Conservation (phyloP, 495 filamentous ascomycete genomes). For the Tuber microsphaerosporum region DNA sequence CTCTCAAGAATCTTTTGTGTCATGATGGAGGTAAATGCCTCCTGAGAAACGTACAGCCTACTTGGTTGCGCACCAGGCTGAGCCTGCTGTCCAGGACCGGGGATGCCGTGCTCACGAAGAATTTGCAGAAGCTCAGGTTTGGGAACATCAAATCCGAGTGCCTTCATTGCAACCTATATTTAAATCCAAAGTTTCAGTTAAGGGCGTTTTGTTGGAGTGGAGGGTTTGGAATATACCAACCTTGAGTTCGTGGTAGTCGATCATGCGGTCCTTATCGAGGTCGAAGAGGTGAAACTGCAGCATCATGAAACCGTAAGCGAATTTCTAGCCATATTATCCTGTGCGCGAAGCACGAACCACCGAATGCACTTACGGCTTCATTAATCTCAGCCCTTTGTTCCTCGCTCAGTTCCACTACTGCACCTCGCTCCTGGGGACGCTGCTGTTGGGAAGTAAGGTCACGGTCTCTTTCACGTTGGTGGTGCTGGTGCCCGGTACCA, state of each 20-base stretch:
- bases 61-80: conserved; percentile 29
- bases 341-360: not conserved
- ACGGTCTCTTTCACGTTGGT: conserved; percentile 41
- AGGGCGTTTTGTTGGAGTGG: not conserved
- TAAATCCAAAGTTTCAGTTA: conserved; percentile 4
- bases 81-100: conserved; percentile 35
- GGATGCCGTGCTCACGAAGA: conserved; percentile 58
- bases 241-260: conserved; percentile 97
- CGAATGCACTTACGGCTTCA: conserved; percentile 62
- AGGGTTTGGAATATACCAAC: conserved; percentile 46
- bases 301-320: conserved; percentile 2
- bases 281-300: conserved; percentile 88
- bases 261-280: conserved; percentile 85
- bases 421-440: conserved; percentile 37
- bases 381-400: conserved; percentile 85
- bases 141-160: conserved; percentile 82
- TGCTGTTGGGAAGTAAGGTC: conserved; percentile 42
- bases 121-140: conserved; percentile 73
- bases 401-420: conserved; percentile 54
- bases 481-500: conserved; percentile 44
- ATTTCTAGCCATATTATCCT: not conserved
- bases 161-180: conserved; percentile 63
- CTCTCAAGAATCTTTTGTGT: conserved; percentile 69
- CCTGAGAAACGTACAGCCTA: conserved; percentile 62
- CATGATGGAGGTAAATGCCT: conserved; percentile 69